Base-by-base conservation (phyloP, 257 asterid genomes). In the Gardenia jasminoides region DNA sequence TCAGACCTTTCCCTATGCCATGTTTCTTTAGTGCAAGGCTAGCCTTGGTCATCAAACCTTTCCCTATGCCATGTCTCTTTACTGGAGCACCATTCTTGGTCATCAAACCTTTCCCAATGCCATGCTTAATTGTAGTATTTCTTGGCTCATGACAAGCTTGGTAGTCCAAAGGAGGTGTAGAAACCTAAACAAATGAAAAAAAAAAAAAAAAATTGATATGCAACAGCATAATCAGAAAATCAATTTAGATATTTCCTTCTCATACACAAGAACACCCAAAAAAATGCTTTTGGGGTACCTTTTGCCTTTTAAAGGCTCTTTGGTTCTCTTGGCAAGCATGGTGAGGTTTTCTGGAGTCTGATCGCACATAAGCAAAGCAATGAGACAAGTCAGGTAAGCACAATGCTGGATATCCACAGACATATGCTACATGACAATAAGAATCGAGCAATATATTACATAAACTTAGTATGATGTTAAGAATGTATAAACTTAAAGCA, bases 1-100 rank as follows among this genome's bases (percentile, higher is more conserved):
- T 87, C 78, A 86, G 86, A 72, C 98, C 98, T 88, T 95, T 95
- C 79, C 97, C 98, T 44, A 75, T 80, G 54, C 97, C 97, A 79
- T 86, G 89, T 75, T 81, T 84, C 84, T 56, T 76, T 33, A 77
- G 81, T 68, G 85, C 78, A 82, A 84, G 30, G 62, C 78, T 64
- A 52, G 11, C 62, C 48, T 19, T 80, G 3, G 90, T 83, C 93
- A 94, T 91, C 82, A 84, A 85, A 47, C 97, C 98, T 85, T 95
- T 95, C 72, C 97, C 98, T 28, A 80, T 77, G 50, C 97, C 97
- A 80, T 86, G 89, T 80, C 82, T 84, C 85, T 54, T 75, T 26
- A 73, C 70, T 67, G 85, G 82, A 78, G 84, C 66, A 16, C 74
- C 13, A 22, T 69, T 74, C 79, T 56, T 44, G n/a, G 90, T 80